Base-by-base conservation (phyloP, 306 rosid genomes). In the Oemleria cerasiformis region DNA sequence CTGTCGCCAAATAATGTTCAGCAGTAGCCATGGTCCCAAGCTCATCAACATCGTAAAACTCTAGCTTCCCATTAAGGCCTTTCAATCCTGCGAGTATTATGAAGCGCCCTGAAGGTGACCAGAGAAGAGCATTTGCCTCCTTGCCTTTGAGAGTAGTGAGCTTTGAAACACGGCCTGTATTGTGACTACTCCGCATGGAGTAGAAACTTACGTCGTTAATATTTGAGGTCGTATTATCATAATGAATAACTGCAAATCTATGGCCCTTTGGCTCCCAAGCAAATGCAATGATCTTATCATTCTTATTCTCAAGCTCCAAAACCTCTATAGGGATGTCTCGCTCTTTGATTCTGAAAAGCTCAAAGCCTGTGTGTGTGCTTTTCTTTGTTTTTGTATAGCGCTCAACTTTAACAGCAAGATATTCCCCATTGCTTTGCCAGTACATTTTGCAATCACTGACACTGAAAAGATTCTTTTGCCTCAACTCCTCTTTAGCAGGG, bases 231-330 rank as follows among this genome's bases (percentile, higher is more conserved):
- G 43, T 34, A n/a, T 59, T 59, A 15, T 89, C 92, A 67, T 93
- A 96, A 63, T 92, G 97, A 75, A 92, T 92, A 68, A 92, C 82
- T 0, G 80, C 93, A 75, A 92, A 92, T 71, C 96, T 81, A 47
- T 89, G 96, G 63, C 97, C 93, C 73, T 92, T 92, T 2, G 97
- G 97, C 84, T 92, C 96, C 97, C 96, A 92, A n/a, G 96, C 94
- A 77, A 92, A 92, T 11, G 96, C 90, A 75, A 92, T 87, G 49
- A 92, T 92, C 85, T 87, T 92, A 58, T 89, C 97, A 76, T 89
- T 92, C 70, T 92, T 92, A 68, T 92, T 92, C 81, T 92, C 97
- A 42, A 89, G 88, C 75, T 92, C 97, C 67, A 92, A 67, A 53
- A 89, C 97, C 75, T 92, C 96, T 14, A 89, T 92, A 0, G 96